phyloP scores from a whole-genome alignment of 176 grass and related monocot species.

The Chrysopogon serrulatus region DNA sequence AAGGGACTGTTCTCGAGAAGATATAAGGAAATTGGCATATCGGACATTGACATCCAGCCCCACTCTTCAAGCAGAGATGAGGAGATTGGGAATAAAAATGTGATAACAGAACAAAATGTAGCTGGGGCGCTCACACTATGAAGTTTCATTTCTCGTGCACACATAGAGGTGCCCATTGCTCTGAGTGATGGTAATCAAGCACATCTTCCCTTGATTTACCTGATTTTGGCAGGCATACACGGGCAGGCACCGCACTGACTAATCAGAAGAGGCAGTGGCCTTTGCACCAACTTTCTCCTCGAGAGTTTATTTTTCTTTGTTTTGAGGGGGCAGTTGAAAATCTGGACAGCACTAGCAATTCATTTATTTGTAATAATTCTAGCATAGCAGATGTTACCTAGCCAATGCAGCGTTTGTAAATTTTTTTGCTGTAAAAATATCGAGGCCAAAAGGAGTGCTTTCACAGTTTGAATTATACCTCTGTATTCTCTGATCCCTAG shows the following conservation, averaged over 20 bases:
- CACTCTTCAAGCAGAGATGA: slow-evolving; percentile 80
- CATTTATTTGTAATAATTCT: slow-evolving; percentile 20
- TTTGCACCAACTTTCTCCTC: neutral
- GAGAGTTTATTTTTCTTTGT: slow-evolving; percentile 4
- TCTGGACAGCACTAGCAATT: slow-evolving; percentile 13
- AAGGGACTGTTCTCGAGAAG: slow-evolving; percentile 92
- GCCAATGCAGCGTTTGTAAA: slow-evolving; percentile 23
- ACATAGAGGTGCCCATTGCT: neutral
- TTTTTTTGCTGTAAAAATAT: slow-evolving; percentile 30
- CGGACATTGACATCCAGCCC: slow-evolving; percentile 83
- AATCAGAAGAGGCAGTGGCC: slow-evolving; percentile 3
- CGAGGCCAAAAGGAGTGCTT: neutral
- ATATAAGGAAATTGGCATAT: slow-evolving; percentile 80
- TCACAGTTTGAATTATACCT: neutral
- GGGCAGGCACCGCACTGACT: neutral
- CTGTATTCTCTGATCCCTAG: neutral
- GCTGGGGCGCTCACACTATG: neutral
- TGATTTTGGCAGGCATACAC: slow-evolving; percentile 4
- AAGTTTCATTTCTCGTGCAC: neutral
- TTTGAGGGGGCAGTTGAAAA: neutral
- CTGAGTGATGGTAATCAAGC: slow-evolving; percentile 18
- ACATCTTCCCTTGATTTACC: neutral
- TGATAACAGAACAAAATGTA: slow-evolving; percentile 36
- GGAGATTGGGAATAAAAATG: slow-evolving; percentile 75
- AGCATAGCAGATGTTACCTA: neutral